Evolutionary conservation across 495 filamentous ascomycete genomes (phyloP).

Genomic region (Aspergillus leporis): DNA sequence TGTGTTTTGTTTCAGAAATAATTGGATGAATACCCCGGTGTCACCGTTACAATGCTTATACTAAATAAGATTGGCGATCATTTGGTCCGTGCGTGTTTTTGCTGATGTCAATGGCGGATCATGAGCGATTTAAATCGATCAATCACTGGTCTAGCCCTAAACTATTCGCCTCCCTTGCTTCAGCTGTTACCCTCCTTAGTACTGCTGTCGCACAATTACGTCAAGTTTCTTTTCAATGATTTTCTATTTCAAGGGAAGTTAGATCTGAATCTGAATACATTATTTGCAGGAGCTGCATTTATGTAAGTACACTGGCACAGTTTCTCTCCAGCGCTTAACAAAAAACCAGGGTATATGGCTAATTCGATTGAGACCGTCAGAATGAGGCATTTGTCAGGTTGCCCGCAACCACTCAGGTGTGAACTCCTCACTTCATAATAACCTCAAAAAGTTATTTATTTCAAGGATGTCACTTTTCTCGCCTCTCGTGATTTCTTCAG

Average conservation of each 20-base stretch:
- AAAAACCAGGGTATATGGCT: not conserved
- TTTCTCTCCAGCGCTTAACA: not conserved
- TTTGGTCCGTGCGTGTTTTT: not conserved
- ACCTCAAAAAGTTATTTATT: not conserved
- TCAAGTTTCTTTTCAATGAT: not conserved
- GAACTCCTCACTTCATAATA: not conserved
- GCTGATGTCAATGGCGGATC: slow-evolving; percentile 7
- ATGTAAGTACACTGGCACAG: too few relatives aligned
- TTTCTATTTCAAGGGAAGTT: too few relatives aligned
- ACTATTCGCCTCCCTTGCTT: not conserved
- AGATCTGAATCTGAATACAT: too few relatives aligned
- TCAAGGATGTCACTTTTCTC: not conserved
- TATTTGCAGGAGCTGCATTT: too few relatives aligned
- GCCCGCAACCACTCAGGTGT: not conserved
- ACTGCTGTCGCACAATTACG: not conserved
- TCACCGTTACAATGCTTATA: not conserved
- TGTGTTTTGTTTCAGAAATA: too few relatives aligned
- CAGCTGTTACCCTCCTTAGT: not conserved
- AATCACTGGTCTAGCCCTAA: not conserved
- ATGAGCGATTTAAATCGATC: slow-evolving; percentile 6
- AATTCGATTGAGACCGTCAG: not conserved
- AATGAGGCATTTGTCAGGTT: slow-evolving; percentile 1
- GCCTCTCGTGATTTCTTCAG: not conserved
- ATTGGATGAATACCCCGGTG: too few relatives aligned
- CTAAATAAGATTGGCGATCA: not conserved